Percentiles rank a stretch among this genome's conserved stretches.
Conservation (phyloP, 345 rosid genomes). For the Iberis pinnata region DNA sequence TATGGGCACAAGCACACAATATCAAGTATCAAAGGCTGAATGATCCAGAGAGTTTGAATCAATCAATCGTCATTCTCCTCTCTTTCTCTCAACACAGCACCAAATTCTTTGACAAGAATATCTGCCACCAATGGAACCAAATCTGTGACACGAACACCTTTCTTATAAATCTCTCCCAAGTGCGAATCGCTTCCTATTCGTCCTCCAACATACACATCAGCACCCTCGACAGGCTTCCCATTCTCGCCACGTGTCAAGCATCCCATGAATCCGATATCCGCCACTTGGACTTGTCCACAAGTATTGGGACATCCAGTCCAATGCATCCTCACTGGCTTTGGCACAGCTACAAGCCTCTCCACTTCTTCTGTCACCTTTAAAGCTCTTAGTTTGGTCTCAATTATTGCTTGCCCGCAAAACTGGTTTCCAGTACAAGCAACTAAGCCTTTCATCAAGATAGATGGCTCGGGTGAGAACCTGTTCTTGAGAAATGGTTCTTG, state of each 20-base stretch:
- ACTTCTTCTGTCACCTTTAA: conserved; percentile 83
- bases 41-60: conserved; percentile 8
- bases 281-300: conserved; percentile 91
- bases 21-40: too few species aligned
- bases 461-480: conserved; percentile 66
- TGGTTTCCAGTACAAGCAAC: conserved; percentile 95
- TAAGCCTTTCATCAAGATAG: conserved; percentile 72
- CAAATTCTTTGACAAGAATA: conserved; percentile 64
- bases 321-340: conserved; percentile 70
- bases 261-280: conserved; percentile 96
- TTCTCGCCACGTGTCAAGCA: conserved; percentile 79
- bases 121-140: conserved; percentile 75
- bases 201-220: conserved; percentile 76
- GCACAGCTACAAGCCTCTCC: conserved; percentile 58
- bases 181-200: conserved; percentile 83
- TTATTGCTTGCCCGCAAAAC: conserved; percentile 89
- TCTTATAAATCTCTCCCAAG: conserved; percentile 67
- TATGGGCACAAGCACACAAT: too few species aligned
- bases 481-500: conserved; percentile 50
- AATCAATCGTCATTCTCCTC: conserved; percentile 62
- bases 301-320: conserved; percentile 97
- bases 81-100: conserved; percentile 80
- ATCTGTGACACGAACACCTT: conserved; percentile 75
- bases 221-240: conserved; percentile 69
- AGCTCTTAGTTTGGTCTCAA: conserved; percentile 89